Evolutionary conservation across 768 basidiomycete species (phyloP), one percentile per base, ranked within the genome.

Genomic region (Termitomyces sp.): DNA sequence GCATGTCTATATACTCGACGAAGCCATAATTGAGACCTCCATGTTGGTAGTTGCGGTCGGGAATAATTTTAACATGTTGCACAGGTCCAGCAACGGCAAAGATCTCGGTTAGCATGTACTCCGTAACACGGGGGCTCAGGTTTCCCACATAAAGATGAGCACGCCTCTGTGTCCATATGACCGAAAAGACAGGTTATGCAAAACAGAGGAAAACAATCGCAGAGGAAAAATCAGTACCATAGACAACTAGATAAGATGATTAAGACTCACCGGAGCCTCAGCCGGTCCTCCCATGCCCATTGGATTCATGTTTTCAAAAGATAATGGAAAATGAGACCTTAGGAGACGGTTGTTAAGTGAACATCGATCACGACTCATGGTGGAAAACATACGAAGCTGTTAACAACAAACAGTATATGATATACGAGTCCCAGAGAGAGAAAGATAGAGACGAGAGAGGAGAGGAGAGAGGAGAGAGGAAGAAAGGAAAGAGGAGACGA

Each of bases 121-220:
- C 97, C 55, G 95, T 98, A 54, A 99, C 97, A 47, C 97, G 86
- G 63, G 96, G 95, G 69, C 91, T 94, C 72, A 99, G 81, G 76
- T 98, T 98, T 62, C 97, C 97, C 74, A 99, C 93, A 73, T 99
- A 99, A 67, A 99, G 88, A 80, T 99, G 97, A 65, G 97, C 95
- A 66, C 95, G 85, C 74, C 91, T 83, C 89, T 92, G 73, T 56
- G 53, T 67, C 58, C 56, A 64, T 58, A 62, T 65, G 61, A 55
- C 63, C 64, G 6, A 58, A 61, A 58, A 65, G 59, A 66, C 63
- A 67, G 59, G 55, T 62, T 57, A 59, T 57, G 65, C 64, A 60
- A 64, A 69, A 58, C 65, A 65, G 59, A 68, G 63, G 66, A 57
- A 65, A 59, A 65, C 58, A 62, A 57, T 61, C 59, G 58, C 62